Evolutionary conservation across 768 basidiomycete species (phyloP).

Genomic region (Naematelia aurantialba): DNA sequence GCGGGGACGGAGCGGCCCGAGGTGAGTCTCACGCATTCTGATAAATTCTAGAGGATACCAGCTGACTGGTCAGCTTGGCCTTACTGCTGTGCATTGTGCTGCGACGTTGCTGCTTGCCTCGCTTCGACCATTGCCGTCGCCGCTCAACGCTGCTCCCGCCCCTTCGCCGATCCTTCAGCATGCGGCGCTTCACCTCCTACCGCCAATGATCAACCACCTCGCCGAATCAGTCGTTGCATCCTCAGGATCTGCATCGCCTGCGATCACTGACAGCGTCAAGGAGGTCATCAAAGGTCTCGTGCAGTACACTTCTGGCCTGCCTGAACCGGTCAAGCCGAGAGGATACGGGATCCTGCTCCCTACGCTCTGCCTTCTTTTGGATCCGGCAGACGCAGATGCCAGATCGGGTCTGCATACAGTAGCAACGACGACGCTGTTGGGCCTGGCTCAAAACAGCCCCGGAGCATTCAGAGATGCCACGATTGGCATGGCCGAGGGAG

Average conservation of each 20-base stretch:
- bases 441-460: constrained; percentile 68
- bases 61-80: constrained; percentile 57
- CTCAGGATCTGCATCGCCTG: constrained; percentile 57
- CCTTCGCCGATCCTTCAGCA: constrained; percentile 57
- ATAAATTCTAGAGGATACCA: background rate
- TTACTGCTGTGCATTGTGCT: constrained; percentile 86
- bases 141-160: constrained; percentile 35
- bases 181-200: constrained; percentile 68
- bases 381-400: constrained; percentile 50
- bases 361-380: constrained; percentile 66
- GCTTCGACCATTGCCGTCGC: constrained; percentile 58
- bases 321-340: constrained; percentile 60
- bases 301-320: constrained; percentile 59
- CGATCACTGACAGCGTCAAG: constrained; percentile 60
- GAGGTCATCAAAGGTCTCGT: constrained; percentile 81
- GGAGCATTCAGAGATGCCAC: constrained; percentile 81
- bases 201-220: constrained; percentile 75
- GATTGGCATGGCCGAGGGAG: constrained; percentile 59
- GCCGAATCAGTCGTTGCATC: constrained; percentile 64
- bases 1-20: constrained; percentile 59
- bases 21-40: constrained; percentile 51
- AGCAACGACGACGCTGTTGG: constrained; percentile 65
- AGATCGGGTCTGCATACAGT: constrained; percentile 56
- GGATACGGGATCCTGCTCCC: constrained; percentile 71
- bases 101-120: constrained; percentile 77